Evolutionary conservation across 1,139 yeast species (phyloP), one percentile per base, ranked within the genome.

Genomic region (Hanseniaspora uvarum): DNA sequence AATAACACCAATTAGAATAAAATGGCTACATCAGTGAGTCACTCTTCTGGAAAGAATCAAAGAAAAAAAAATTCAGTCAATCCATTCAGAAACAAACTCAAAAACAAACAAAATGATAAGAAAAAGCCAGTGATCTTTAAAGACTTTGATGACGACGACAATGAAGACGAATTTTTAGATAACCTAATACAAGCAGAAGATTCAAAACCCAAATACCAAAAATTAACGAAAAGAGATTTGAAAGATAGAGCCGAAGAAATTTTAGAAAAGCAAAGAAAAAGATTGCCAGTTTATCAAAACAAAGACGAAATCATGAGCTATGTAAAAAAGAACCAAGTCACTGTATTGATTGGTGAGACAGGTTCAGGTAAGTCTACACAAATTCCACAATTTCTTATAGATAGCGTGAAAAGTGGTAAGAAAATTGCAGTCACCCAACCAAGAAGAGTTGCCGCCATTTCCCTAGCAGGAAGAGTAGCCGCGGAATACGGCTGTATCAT

Each of bases 301-400:
- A 78, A 79, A 61, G 79, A 77, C 46, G 77, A 78, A 55, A 77
- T 92, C 26, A 63, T 84, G 57, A 70, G 76, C 14, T 78, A 80
- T 59, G 67, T 92, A 2, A 57, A 67, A 11, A 60, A 70, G 11
- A 78, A 83, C 61, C 81, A 77, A 58, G 94, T 87, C 4, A 80
- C 89, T 0, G 80, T 92, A 4, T 73, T 92, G 12, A 84, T 92
- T 64, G 98, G 98, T 68, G 97, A 92, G 61, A 92, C 98, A 0
- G 98, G 98, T 68, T 87, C 96, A 7, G 98, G 98, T 72, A 92
- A 92, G 66, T 92, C 98, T 4, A 92, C 98, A 0, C 98, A 92
- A 69, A 86, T 92, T 28, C 98, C 98, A 0, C 98, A 92, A 63
- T 87, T 92, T 62, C 68, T 92, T 37, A 74, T 83, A 70, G 75